Evolutionary conservation across 192 early-diverging fungal genomes (phyloP), one percentile per base, ranked within the genome.

Genomic region (Coemansia nantahalensis): DNA sequence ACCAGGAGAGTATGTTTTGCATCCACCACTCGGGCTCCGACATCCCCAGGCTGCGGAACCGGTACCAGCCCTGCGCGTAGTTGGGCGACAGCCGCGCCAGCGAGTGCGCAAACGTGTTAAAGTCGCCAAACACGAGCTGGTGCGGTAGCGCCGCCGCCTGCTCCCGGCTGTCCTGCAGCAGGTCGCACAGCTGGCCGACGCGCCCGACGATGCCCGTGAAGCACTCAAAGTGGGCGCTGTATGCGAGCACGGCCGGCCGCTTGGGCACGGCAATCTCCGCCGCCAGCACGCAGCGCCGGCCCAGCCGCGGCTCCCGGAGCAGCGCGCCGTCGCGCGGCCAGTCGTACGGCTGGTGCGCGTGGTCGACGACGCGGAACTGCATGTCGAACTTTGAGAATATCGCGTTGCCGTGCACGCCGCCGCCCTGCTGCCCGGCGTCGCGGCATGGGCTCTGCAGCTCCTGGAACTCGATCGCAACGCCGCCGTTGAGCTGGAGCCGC

Each of bases 31-130:
- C 79, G 33, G 85, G 62, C 49, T 91, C 89, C 10, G 82, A 71
- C 46, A 51, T 61, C 2, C 87, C 87, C 11, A 89, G 28, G 0
- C 82, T 84, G 11, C 80, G 65, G 44, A 81, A 77, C 12, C 89
- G 74, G 54, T 85, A 86, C 63, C 79, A 78, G 53, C 87, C 89
- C 10, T 64, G 67, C 8, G 79, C 73, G 52, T 83, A 87, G 28
- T 54, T 62, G 8, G 83, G 81, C 31, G 85, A 85, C 3, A 91
- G 54, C 8, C 89, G 74, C 3, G 83, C 87, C 24, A 88, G 77
- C 15, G 87, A 89, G 50, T 89, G 89, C 3, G 82, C 85, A 69
- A 88, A 86, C 0, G 89, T 90, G 54, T 90, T 90, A 22, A 90
- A 48, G 51, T 90, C 89, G 22, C 89, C 89, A 56, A 83, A 83